These are phyloP conservation scores for Beta lomatogona DNA, from an alignment of 179 eudicot genomes.

Conservation along the genomic window DNA sequence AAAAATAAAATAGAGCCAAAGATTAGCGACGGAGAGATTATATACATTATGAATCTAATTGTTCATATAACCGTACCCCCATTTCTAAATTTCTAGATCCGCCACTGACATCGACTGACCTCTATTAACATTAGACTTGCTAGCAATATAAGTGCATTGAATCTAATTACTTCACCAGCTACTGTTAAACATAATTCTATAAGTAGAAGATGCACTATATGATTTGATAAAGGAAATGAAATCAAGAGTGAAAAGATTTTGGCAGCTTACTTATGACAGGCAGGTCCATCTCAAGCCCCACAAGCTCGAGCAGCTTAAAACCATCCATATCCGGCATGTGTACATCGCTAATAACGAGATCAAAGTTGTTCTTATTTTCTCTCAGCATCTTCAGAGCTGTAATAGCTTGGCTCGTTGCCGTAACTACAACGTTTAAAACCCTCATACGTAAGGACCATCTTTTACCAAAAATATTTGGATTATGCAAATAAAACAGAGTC, in stretches of 20 bases:
- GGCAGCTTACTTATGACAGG: slow-evolving; percentile 77
- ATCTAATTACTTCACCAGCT: background rate
- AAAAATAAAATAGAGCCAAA: no score
- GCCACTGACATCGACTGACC: no score
- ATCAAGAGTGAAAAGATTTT: background rate
- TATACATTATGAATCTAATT: no score
- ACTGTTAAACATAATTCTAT: background rate
- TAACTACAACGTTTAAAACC: slow-evolving; percentile 51
- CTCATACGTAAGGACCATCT: slow-evolving; percentile 10
- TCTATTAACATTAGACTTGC: background rate
- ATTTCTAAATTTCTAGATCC: no score
- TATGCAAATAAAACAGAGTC: background rate
- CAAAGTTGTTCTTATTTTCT: slow-evolving; percentile 68
- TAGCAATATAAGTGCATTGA: background rate
- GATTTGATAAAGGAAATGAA: background rate
- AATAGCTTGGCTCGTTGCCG: slow-evolving; percentile 66
- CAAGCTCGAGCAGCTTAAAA: slow-evolving; percentile 83
- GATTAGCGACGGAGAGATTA: no score
- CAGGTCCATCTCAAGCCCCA: slow-evolving; percentile 90
- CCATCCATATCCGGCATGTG: slow-evolving; percentile 98
- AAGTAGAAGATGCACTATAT: background rate
- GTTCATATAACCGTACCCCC: no score
- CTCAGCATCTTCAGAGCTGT: slow-evolving; percentile 66
- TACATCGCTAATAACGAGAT: slow-evolving; percentile 77
- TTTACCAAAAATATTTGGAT: background rate